Evolutionary conservation across 495 filamentous ascomycete genomes (phyloP).

Genomic region (Hypomontagnella monticulosa): DNA sequence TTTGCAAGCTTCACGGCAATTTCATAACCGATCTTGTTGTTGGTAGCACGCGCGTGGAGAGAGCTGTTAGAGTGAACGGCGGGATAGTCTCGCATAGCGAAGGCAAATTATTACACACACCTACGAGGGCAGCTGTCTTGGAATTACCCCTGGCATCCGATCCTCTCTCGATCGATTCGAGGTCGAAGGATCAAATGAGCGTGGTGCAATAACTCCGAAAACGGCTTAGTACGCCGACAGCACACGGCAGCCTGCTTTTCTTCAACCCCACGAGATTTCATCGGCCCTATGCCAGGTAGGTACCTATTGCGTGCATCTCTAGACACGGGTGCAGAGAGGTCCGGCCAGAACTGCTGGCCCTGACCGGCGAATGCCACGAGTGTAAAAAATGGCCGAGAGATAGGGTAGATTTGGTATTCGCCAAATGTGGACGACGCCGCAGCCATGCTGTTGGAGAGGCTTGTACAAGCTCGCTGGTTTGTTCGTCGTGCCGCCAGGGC

Average conservation of each 20-base stretch:
- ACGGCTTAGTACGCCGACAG: slow-evolving; percentile 17
- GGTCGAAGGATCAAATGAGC: slow-evolving; percentile 33
- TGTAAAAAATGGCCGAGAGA: neutral
- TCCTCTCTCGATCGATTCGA: slow-evolving; percentile 25
- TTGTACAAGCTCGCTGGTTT: neutral
- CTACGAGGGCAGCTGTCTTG: slow-evolving; percentile 5
- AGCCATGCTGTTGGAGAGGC: slow-evolving; percentile 26
- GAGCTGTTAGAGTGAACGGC: too few species aligned
- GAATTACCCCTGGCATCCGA: neutral
- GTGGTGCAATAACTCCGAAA: slow-evolving; percentile 12
- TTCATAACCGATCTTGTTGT: too few species aligned
- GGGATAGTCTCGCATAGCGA: too few species aligned
- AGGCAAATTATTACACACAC: neutral
- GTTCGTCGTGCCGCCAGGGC: slow-evolving; percentile 1
- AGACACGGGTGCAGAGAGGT: slow-evolving; percentile 2
- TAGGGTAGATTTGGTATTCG: slow-evolving; percentile 15
- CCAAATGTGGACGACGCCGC: slow-evolving; percentile 19
- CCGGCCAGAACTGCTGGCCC: too few species aligned
- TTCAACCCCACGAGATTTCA: slow-evolving; percentile 22
- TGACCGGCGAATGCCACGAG: too few species aligned
- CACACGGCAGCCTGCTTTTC: slow-evolving; percentile 11
- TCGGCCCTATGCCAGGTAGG: neutral
- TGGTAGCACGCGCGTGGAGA: too few species aligned
- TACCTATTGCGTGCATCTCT: slow-evolving; percentile 9
- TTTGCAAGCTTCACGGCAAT: too few species aligned